Evolutionary conservation across 129 eudicot genomes (phyloP), one percentile per base, ranked within the genome.

Genomic region (Artemisia argyi): DNA sequence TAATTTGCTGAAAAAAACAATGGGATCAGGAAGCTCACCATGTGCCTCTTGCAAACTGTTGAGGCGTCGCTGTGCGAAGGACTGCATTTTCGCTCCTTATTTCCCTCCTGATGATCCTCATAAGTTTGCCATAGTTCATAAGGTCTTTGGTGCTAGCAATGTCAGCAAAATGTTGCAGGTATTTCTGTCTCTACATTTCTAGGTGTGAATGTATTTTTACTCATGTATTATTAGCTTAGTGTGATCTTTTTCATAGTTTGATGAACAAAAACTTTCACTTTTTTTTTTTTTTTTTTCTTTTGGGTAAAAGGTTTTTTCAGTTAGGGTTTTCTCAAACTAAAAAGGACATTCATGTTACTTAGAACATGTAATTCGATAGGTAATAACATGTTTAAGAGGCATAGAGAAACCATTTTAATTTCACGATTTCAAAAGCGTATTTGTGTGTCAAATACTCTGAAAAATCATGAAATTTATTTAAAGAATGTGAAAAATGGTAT

Each of bases 121-220:
- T 24, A 89, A 91, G 85, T 93, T 92, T 61, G 98, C 98, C 77
- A 89, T 92, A 73, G 98, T 92, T 82, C 98, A 89, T 65, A 92
- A 92, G 82, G 96, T 93, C 64, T 93, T 93, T 57, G 98, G 96
- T 76, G 98, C 98, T 57, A 93, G 98, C 79, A 90, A 94, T 79
- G 91, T 94, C 63, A 87, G 96, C 89, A 94, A 94, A 90, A 94
- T 94, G 98, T 83, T 94, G 80, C 98, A 94, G 98, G 98, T 94
- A 9, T 52, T 49, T 26, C 24, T 73, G 39, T 7, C 8, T 73
- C 66, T 77, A 75, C 46, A 46, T 66, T 22, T 46, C 15, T 50
- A 17, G 60, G 5, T 26, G 17, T 73, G 30, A 73, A 16, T 52
- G 2, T 61, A 7, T 28, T 22, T 72, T 35, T 26, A 20, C 49